Evolutionary conservation across 495 filamentous ascomycete species (phyloP).

Genomic region (Neurospora africana): DNA sequence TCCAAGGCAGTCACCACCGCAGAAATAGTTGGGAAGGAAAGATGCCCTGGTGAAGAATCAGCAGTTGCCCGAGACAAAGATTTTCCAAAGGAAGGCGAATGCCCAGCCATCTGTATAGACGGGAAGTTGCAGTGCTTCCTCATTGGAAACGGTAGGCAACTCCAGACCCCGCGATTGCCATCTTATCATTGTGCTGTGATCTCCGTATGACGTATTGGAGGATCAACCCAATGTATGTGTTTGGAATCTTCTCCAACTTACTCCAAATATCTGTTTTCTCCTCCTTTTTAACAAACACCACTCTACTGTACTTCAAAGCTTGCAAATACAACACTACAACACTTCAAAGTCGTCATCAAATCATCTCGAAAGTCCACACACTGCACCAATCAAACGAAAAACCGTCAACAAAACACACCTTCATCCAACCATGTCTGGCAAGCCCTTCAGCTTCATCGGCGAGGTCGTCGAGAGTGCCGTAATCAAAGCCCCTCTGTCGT

Average conservation of each 20-base stretch:
- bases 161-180: not conserved
- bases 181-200: not conserved
- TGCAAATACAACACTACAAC: not conserved
- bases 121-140: not conserved
- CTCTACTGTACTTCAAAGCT: not conserved
- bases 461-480: constrained; percentile 54
- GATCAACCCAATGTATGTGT: not conserved
- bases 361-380: not conserved
- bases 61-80: not conserved
- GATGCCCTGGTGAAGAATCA: not conserved
- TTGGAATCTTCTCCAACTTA: not conserved
- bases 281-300: not conserved
- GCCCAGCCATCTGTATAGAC: not conserved
- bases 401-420: not conserved
- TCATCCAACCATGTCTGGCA: not conserved
- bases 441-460: constrained; percentile 49
- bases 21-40: not conserved
- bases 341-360: not conserved
- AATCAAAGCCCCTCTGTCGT: constrained; percentile 48
- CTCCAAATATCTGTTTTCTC: not conserved
- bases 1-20: not conserved
- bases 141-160: not conserved
- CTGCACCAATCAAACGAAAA: not conserved
- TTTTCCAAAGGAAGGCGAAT: not conserved
- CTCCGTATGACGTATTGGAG: not conserved